Evolutionary conservation across 306 rosid genomes (phyloP).

Genomic region (Delonix regia): DNA sequence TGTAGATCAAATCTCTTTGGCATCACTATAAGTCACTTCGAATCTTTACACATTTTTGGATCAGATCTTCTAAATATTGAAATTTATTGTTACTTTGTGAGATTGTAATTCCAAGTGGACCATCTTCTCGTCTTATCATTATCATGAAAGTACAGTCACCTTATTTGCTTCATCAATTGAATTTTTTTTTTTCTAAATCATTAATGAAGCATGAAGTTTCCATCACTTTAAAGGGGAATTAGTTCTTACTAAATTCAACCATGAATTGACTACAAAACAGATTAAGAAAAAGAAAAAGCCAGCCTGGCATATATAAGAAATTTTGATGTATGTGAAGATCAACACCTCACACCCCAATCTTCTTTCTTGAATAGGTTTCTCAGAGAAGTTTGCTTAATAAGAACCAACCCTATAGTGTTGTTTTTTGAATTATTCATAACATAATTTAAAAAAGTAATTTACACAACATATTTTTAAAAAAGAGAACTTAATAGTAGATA

Average conservation of each 20-base stretch:
- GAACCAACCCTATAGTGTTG: too few species aligned
- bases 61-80: not conserved
- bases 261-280: conserved; percentile 8
- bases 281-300: not conserved
- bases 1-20: not conserved
- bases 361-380: too few species aligned
- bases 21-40: not conserved
- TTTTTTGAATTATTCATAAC: too few species aligned
- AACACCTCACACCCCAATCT: too few species aligned
- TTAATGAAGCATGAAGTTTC: not conserved
- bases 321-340: too few species aligned
- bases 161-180: not conserved
- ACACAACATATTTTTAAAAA: too few species aligned
- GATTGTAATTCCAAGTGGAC: not conserved
- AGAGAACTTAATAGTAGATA: too few species aligned
- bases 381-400: too few species aligned
- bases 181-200: not conserved
- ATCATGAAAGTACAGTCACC: not conserved
- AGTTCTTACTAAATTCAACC: conserved; percentile 1
- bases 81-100: not conserved
- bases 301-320: too few species aligned
- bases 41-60: not conserved
- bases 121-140: not conserved
- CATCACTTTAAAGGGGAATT: not conserved
- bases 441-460: too few species aligned